A percentile compares a stretch with the other conserved stretches of the same genome.
phyloP scores from a whole-genome alignment of 345 rosid species.

The Eucalyptus curtisii region DNA sequence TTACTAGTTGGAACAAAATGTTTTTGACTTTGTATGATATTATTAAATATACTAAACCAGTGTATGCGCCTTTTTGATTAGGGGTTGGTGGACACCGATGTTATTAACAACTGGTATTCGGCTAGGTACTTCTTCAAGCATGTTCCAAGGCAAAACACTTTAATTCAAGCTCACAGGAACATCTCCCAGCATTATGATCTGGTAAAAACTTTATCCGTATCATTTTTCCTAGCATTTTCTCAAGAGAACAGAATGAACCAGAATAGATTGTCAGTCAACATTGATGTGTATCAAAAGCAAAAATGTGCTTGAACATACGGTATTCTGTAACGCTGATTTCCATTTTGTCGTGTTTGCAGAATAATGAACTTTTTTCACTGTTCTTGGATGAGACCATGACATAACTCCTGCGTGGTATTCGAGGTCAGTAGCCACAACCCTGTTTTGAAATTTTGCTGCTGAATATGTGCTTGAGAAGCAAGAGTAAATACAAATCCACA shows the following conservation, averaged over 20 bases:
- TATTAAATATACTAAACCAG: not conserved
- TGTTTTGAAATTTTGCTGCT: not conserved
- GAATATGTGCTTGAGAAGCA: not conserved
- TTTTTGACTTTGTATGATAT: not conserved
- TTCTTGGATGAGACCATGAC: conserved; percentile 88
- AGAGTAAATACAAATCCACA: not conserved
- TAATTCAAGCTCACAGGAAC: conserved; percentile 92
- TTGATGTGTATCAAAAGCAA: not conserved
- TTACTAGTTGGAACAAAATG: not conserved
- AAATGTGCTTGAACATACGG: not conserved
- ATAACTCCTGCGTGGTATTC: conserved; percentile 77
- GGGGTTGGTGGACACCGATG: conserved; percentile 98
- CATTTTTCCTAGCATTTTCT: not conserved
- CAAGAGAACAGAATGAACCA: not conserved
- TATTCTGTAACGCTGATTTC: not conserved
- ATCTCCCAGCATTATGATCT: conserved; percentile 90
- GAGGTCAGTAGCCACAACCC: conserved; percentile 24
- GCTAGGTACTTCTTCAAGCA: conserved; percentile 71
- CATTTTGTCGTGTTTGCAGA: conserved; percentile 16
- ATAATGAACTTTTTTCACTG: conserved; percentile 64
- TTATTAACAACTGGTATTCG: conserved; percentile 61
- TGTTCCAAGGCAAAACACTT: conserved; percentile 59
- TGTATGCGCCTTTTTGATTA: not conserved
- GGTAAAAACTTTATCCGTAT: conserved; percentile 11
- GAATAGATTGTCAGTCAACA: not conserved